These are phyloP conservation scores for Podospora pseudoanserina DNA, from an alignment of 495 filamentous ascomycete species.

Conservation along the genomic window DNA sequence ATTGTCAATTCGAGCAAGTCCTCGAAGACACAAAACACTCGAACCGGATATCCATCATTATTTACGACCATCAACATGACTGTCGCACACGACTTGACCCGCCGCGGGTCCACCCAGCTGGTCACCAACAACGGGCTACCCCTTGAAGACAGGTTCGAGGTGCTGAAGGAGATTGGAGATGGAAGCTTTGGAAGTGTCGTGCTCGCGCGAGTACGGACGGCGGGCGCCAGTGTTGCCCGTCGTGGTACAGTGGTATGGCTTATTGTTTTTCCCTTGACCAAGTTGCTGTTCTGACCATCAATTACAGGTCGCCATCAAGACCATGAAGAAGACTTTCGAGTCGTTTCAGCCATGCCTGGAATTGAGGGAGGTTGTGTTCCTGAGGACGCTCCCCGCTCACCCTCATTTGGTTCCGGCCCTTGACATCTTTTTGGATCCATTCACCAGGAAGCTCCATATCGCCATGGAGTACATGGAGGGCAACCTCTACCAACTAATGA, in stretches of 20 bases:
- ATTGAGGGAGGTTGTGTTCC: conserved; percentile 93
- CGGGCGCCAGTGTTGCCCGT: conserved; percentile 82
- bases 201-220: conserved; percentile 82
- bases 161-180: conserved; percentile 97
- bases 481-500: conserved; percentile 98
- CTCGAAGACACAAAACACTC: not conserved
- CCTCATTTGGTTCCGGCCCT: conserved; percentile 91
- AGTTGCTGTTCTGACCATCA: conserved; percentile 13
- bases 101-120: conserved; percentile 50
- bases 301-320: conserved; percentile 91
- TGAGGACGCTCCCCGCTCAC: conserved; percentile 81
- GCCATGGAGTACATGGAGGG: conserved; percentile 99
- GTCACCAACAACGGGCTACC: conserved; percentile 39
- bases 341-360: conserved; percentile 86
- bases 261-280: not conserved
- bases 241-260: conserved; percentile 83
- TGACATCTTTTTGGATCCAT: conserved; percentile 97
- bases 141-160: conserved; percentile 86
- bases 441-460: conserved; percentile 94
- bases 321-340: conserved; percentile 99
- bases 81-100: conserved; percentile 60
- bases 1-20: conserved; percentile 4
- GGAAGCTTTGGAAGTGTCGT: conserved; percentile 97
- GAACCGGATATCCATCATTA: not conserved
- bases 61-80: conserved; percentile 53